Conservation (phyloP, 2,329 filamentous ascomycete genomes). For the Aspergillus luchuensis region DNA sequence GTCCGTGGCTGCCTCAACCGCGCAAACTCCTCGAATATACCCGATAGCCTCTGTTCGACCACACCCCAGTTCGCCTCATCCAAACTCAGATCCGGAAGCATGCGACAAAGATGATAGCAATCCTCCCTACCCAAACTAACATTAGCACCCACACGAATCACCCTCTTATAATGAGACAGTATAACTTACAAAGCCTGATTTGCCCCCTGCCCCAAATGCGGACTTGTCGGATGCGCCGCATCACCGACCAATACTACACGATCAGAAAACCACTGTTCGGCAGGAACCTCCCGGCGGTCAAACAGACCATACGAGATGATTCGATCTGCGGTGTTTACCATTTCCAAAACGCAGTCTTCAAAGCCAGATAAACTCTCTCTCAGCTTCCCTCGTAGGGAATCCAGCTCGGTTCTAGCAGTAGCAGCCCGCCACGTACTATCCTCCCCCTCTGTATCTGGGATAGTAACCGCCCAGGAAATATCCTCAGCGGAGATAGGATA, state of each 20-base stretch:
- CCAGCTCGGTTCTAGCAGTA: not conserved
- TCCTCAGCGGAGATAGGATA: not conserved
- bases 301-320: conserved; percentile 8
- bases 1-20: conserved; percentile 1
- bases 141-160: not conserved
- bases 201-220: conserved; percentile 10
- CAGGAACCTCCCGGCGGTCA: not conserved
- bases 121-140: conserved; percentile 2
- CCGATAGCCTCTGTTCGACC: not conserved
- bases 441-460: not conserved
- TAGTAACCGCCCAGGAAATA: conserved; percentile 2
- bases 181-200: conserved; percentile 11
- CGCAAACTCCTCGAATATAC: conserved; percentile 1
- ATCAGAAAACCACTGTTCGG: not conserved
- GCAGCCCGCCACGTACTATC: conserved; percentile 3
- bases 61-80: not conserved
- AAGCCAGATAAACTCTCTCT: not conserved
- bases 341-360: not conserved
- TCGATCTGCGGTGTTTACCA: not conserved
- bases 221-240: conserved; percentile 12
- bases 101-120: conserved; percentile 3
- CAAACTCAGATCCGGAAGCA: not conserved
- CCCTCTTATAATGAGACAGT: no score
- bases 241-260: conserved; percentile 11
- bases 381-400: not conserved